Percentiles rank a stretch among this genome's conserved stretches.
phyloP scores from a whole-genome alignment of 495 filamentous ascomycete genomes.

The Neohortaea acidophila region DNA sequence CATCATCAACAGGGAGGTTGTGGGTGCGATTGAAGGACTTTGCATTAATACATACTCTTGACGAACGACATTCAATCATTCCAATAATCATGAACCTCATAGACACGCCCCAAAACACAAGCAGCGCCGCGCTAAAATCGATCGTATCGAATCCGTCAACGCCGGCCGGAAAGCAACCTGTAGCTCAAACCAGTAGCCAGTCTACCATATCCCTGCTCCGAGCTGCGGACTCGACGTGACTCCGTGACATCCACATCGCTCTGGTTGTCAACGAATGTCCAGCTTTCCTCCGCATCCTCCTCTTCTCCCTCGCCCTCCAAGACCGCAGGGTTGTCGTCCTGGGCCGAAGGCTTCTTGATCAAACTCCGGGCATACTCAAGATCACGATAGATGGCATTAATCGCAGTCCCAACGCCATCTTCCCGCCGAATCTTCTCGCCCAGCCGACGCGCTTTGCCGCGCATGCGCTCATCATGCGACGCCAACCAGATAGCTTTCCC shows the following conservation, averaged over 20 bases:
- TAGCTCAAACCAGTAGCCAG: too few species aligned
- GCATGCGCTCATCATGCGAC: slow-evolving; percentile 76
- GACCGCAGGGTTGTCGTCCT: slow-evolving; percentile 27
- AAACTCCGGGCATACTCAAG: slow-evolving; percentile 87
- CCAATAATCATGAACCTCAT: too few species aligned
- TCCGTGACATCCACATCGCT: slow-evolving; percentile 26
- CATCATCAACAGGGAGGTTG: slow-evolving; percentile 7
- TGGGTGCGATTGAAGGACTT: not conserved
- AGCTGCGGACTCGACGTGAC: too few species aligned
- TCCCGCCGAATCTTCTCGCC: slow-evolving; percentile 86
- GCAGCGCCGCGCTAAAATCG: too few species aligned
- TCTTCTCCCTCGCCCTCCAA: slow-evolving; percentile 33
- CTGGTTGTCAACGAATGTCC: slow-evolving; percentile 64
- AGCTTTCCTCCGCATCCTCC: slow-evolving; percentile 49
- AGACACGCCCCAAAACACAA: too few species aligned
- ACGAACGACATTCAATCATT: too few species aligned
- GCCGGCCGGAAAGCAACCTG: too few species aligned
- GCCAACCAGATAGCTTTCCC: slow-evolving; percentile 82
- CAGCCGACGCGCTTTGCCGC: slow-evolving; percentile 62
- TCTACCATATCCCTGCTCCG: too few species aligned
- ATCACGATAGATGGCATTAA: slow-evolving; percentile 88
- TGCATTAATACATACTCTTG: too few species aligned
- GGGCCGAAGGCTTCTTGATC: slow-evolving; percentile 45
- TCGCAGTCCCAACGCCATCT: slow-evolving; percentile 72
- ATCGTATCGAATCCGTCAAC: too few species aligned